phyloP scores from a whole-genome alignment of 176 grass and related monocot species.

The Oryza meridionalis region DNA sequence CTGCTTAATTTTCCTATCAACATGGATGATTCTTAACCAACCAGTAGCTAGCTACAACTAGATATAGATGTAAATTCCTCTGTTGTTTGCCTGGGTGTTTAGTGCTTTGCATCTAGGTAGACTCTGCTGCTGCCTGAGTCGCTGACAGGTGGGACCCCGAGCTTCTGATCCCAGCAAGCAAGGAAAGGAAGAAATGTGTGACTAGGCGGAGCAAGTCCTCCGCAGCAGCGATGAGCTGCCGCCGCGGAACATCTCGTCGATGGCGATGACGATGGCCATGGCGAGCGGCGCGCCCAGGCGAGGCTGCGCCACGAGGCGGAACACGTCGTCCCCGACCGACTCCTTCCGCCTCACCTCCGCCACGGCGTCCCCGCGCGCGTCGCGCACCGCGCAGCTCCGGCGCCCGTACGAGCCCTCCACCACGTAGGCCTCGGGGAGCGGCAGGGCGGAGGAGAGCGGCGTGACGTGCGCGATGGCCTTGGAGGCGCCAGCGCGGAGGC shows the following conservation, averaged over 20 bases:
- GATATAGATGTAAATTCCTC: no score
- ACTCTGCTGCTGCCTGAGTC: background rate
- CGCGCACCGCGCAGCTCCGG: constrained; percentile 55
- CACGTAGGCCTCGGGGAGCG: constrained; percentile 22
- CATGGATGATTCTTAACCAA: background rate
- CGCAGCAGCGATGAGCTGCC: constrained; percentile 16
- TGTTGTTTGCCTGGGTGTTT: no score
- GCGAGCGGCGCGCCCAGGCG: constrained; percentile 47
- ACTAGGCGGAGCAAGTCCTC: constrained; percentile 20
- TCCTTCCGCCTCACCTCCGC: constrained; percentile 69
- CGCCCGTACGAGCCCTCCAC: constrained; percentile 73
- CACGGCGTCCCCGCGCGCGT: constrained; percentile 47
- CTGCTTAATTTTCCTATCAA: background rate
- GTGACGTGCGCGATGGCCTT: constrained; percentile 51
- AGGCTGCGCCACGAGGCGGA: constrained; percentile 44
- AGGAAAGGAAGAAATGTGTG: background rate
- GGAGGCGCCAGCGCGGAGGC: constrained; percentile 41
- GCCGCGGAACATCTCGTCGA: constrained; percentile 72
- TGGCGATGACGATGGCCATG: constrained; percentile 74
- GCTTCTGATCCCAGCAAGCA: no score
- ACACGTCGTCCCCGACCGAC: constrained; percentile 61
- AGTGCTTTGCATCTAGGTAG: no score
- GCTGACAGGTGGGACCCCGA: background rate
- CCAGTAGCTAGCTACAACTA: no score
- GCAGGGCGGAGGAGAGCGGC: background rate